Conservation (phyloP, 1,284 basidiomycete species). For the Cryptococcus amylolentus region DNA sequence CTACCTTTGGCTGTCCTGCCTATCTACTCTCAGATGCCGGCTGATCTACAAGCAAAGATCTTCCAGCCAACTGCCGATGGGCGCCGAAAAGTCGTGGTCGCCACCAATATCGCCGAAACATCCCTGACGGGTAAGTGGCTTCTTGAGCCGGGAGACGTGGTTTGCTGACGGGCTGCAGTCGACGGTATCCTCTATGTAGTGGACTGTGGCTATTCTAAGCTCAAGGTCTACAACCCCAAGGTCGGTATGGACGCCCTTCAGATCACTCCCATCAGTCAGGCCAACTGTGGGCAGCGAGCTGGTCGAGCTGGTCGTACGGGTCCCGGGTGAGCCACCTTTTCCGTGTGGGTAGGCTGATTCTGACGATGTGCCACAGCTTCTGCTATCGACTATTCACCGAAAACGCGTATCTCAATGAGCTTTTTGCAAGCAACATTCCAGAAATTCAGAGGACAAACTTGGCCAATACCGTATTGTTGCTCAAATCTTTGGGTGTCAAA, state of each 20-base stretch:
- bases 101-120: conserved; percentile 99
- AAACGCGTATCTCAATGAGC: conserved; percentile 90
- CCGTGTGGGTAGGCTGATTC: background rate
- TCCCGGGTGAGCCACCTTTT: conserved; percentile 62
- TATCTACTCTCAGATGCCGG: conserved; percentile 99
- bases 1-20: conserved; percentile 81
- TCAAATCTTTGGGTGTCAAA: conserved; percentile 92
- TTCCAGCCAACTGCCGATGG: conserved; percentile 94
- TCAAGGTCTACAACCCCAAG: conserved; percentile 98
- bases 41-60: conserved; percentile 96
- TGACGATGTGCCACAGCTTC: conserved; percentile 55
- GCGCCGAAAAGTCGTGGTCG: conserved; percentile 92
- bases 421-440: conserved; percentile 94
- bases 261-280: conserved; percentile 97
- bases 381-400: conserved; percentile 98
- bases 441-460: conserved; percentile 98
- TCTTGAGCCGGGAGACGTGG: background rate
- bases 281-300: conserved; percentile 91
- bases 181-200: conserved; percentile 98
- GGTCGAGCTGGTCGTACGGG: conserved; percentile 96
- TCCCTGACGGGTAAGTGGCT: conserved; percentile 72
- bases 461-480: conserved; percentile 88
- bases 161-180: conserved; percentile 54
- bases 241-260: conserved; percentile 99
- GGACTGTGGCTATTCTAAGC: conserved; percentile 92